A percentile compares a stretch with the other conserved stretches of the same genome.
These are phyloP conservation scores for Proliferodiscus dingleyae DNA, from an alignment of 2,329 filamentous ascomycete genomes.

Conservation along the genomic window DNA sequence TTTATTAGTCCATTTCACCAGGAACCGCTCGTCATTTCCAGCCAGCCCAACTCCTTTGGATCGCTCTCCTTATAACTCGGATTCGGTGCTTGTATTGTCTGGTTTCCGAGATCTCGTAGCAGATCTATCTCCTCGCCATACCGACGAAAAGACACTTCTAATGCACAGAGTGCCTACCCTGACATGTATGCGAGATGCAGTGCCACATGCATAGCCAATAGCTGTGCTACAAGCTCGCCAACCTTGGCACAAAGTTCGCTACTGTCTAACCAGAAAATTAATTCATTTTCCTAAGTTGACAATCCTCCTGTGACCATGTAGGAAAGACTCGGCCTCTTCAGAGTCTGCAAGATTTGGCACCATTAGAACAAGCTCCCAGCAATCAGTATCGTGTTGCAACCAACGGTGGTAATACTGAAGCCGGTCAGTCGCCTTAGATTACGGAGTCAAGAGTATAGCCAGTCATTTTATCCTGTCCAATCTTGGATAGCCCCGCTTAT, in stretches of 20 bases:
- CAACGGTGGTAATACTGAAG: conserved; percentile 8
- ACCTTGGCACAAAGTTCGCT: conserved; percentile 2
- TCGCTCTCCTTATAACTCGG: no score
- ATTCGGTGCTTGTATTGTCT: no score
- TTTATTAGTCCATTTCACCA: neutral
- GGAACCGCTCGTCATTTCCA: no score
- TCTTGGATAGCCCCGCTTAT: conserved; percentile 14
- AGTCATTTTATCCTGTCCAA: conserved; percentile 1
- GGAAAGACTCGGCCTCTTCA: neutral
- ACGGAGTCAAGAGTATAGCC: conserved; percentile 9
- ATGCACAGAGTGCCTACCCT: neutral
- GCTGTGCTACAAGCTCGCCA: conserved; percentile 8
- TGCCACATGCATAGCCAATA: conserved; percentile 5
- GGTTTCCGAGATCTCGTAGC: neutral
- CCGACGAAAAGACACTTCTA: conserved; percentile 2
- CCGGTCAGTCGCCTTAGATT: neutral
- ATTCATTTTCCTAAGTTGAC: neutral
- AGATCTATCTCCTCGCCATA: conserved; percentile 1
- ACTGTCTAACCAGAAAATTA: neutral
- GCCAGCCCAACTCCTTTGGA: neutral
- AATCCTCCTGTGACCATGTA: neutral
- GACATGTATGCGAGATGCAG: conserved; percentile 8
- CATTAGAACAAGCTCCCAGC: neutral
- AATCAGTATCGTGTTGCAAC: conserved; percentile 2
- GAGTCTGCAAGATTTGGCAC: conserved; percentile 1